A percentile compares a stretch with the other conserved stretches of the same genome.
Evolutionary conservation across 2,329 filamentous ascomycete genomes (phyloP).

Genomic region (Cladophialophora immunda): DNA sequence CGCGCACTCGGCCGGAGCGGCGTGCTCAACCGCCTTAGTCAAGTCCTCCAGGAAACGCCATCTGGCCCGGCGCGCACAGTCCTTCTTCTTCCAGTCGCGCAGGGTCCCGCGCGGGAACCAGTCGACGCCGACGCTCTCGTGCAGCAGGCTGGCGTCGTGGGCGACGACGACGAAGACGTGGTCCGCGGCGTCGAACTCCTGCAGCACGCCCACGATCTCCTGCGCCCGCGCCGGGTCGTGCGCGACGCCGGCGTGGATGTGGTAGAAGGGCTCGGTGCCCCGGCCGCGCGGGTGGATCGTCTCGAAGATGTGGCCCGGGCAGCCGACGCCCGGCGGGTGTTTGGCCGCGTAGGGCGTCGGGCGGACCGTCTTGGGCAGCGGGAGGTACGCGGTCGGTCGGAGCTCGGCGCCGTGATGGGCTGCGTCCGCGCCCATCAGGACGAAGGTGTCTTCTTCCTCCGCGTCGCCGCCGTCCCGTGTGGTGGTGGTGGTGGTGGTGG

Average conservation of each 20-base stretch:
- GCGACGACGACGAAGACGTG: slow-evolving; percentile 44
- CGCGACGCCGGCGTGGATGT: slow-evolving; percentile 9
- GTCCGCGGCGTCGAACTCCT: slow-evolving; percentile 42
- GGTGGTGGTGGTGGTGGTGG: too few species aligned
- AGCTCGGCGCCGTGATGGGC: slow-evolving; percentile 52
- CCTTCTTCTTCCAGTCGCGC: slow-evolving; percentile 48
- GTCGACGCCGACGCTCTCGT: slow-evolving; percentile 37
- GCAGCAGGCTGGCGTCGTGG: slow-evolving; percentile 41
- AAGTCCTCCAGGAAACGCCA: slow-evolving; percentile 28
- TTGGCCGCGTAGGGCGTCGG: background rate
- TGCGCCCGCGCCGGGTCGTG: slow-evolving; percentile 26
- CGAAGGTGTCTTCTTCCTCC: slow-evolving; percentile 49
- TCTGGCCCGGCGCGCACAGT: slow-evolving; percentile 38
- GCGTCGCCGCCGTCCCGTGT: slow-evolving; percentile 5
- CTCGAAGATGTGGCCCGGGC: slow-evolving; percentile 14
- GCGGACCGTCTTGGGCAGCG: slow-evolving; percentile 40
- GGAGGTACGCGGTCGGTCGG: slow-evolving; percentile 42
- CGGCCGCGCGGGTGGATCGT: background rate
- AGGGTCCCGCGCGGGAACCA: slow-evolving; percentile 40
- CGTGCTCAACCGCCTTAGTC: background rate
- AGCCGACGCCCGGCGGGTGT: background rate
- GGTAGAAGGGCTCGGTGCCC: slow-evolving; percentile 22
- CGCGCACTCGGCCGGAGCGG: background rate
- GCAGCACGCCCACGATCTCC: slow-evolving; percentile 38
- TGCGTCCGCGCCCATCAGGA: slow-evolving; percentile 61